Conservation (phyloP, 75 land plant species). For the Sequoiadendron giganteum region DNA sequence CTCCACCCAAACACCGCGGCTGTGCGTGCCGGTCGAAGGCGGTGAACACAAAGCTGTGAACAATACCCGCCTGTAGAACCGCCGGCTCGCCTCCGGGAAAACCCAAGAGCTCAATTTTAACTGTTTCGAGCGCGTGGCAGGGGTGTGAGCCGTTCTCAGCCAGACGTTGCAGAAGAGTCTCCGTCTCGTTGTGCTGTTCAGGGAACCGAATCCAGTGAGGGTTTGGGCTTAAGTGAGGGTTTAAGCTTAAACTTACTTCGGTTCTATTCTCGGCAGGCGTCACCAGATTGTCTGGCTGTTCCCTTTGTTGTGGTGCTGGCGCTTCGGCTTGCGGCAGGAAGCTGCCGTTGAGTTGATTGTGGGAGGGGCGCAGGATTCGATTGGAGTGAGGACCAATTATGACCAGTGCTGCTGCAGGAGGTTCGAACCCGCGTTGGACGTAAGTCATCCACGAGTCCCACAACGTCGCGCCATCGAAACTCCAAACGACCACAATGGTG, state of each 20-base stretch:
- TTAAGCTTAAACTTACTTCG: background rate
- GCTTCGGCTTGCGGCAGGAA: no score
- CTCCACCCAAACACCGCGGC: constrained; percentile 79
- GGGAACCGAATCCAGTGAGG: constrained; percentile 29
- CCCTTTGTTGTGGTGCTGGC: background rate
- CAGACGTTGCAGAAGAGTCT: constrained; percentile 43
- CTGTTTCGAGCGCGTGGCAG: constrained; percentile 52
- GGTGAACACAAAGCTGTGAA: constrained; percentile 51
- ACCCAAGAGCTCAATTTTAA: constrained; percentile 25
- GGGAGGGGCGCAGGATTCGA: background rate
- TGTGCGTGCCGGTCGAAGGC: constrained; percentile 44
- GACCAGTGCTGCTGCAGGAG: background rate
- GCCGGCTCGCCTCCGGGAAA: constrained; percentile 16
- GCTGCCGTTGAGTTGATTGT: background rate
- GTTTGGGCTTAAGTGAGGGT: background rate
- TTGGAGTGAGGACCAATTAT: background rate
- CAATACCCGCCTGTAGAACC: constrained; percentile 34
- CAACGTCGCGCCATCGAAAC: constrained; percentile 18
- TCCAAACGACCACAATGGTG: constrained; percentile 14
- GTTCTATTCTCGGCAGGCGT: background rate
- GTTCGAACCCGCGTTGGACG: background rate
- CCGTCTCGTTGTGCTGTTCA: constrained; percentile 24
- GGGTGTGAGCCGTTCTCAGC: constrained; percentile 47
- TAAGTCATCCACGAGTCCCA: background rate
- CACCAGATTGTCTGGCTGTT: background rate